Evolutionary conservation across 2,329 filamentous ascomycete genomes (phyloP).

Genomic region (Curvularia sp.): DNA sequence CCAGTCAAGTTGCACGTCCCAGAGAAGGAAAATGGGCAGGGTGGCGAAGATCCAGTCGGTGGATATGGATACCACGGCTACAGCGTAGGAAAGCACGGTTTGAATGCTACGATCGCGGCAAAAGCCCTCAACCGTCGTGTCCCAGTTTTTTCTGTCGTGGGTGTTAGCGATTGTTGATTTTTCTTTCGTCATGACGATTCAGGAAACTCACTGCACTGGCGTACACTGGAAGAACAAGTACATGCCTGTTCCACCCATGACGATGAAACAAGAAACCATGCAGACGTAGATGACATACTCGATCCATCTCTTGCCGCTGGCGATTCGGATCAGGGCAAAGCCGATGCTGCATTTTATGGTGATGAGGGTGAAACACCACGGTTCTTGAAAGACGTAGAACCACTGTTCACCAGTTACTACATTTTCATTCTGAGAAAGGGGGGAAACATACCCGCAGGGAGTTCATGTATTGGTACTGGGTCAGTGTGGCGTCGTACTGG

Average conservation of each 20-base stretch:
- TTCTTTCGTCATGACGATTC: not conserved
- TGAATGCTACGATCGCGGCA: conserved; percentile 11
- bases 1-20: conserved; percentile 16
- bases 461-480: conserved; percentile 7
- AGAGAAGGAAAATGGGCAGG: conserved; percentile 13
- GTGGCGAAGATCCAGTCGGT: conserved; percentile 19
- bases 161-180: not conserved
- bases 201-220: conserved; percentile 8
- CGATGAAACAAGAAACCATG: conserved; percentile 8
- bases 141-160: conserved; percentile 9
- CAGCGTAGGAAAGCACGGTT: conserved; percentile 13
- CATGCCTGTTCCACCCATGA: conserved; percentile 15
- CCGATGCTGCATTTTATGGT: conserved; percentile 17
- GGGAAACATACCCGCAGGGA: conserved; percentile 3
- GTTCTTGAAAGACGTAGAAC: conserved; percentile 17
- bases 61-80: conserved; percentile 11
- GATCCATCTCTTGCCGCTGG: conserved; percentile 16
- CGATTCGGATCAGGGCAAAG: conserved; percentile 14
- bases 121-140: not conserved
- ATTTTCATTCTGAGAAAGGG: not conserved
- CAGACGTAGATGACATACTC: conserved; percentile 13
- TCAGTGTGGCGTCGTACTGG: conserved; percentile 8
- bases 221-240: conserved; percentile 15
- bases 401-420: conserved; percentile 4
- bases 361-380: conserved; percentile 17